Evolutionary conservation across 2,329 filamentous ascomycete genomes (phyloP), one percentile per base, ranked within the genome.

Genomic region (Ophiocordyceps camponoti-rufipedis): DNA sequence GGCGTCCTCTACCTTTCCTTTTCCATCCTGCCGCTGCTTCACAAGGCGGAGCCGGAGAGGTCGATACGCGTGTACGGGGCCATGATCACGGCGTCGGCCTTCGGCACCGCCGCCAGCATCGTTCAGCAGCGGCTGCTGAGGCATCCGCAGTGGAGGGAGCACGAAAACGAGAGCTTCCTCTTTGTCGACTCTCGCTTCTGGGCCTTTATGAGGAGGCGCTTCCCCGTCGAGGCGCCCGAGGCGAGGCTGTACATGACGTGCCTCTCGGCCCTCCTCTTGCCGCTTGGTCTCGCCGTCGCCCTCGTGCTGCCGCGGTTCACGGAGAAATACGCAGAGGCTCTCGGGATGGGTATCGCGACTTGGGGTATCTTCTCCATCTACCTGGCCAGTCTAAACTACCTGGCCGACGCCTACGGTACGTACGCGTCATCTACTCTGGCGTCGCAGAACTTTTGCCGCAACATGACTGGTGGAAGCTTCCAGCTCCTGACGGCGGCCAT

Each of bases 281-380:
- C 89, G 0, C 71, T 80, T 4, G 88, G 88, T 0, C 67, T 94
- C 5, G 87, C 89, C 62, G 55, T 54, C 12, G 60, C 57, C 0
- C 62, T 64, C 14, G 35, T 63, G 19, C 50, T 50, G 2, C 55
- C 59, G 1, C 46, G 45, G 6, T 46, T 45, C 43, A 55, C 53
- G 18, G 50, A 50, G 38, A 54, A 54, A 11, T 58, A 62, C 41
- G 49, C 54, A 0, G 53, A 56, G 19, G 58, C 60, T 0, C 61
- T 89, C 3, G 81, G 78, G 0, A 70, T 94, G 32, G 75, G 71
- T 0, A 74, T 86, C 48, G 80, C 85, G 0, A 89, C 83, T 0
- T 83, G 89, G 68, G 82, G 88, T 28, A 93, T 95, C 51, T 89
- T 85, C 59, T 80, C 77, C 39, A 78, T 95, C 33, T 93, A 93